These are phyloP conservation scores for Plasmodium gaboni DNA, from an alignment of 169 alveolate species.

Conservation along the genomic window DNA sequence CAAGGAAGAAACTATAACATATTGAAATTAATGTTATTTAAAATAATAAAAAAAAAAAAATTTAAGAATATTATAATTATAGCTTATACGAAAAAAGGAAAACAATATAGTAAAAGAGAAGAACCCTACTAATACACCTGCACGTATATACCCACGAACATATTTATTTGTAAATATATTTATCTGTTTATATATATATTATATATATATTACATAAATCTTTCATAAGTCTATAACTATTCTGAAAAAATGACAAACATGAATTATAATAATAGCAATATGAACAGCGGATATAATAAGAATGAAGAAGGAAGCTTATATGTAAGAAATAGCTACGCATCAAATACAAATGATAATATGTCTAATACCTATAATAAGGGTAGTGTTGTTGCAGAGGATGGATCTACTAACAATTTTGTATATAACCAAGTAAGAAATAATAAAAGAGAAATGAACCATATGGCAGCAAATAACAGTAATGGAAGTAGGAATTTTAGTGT, in stretches of 20 bases:
- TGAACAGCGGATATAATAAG: slow-evolving; percentile 9
- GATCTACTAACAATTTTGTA: slow-evolving; percentile 8
- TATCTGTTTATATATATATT: neutral
- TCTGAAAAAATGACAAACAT: slow-evolving; percentile 5
- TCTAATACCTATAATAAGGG: slow-evolving; percentile 4
- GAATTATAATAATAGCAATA: slow-evolving; percentile 40
- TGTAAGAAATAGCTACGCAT: slow-evolving; percentile 23
- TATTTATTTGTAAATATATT: neutral
- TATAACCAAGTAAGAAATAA: slow-evolving; percentile 34
- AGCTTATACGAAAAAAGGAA: too few species aligned
- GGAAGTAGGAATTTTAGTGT: too few species aligned
- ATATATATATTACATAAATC: too few species aligned
- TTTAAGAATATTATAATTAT: too few species aligned
- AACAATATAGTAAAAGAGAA: too few species aligned
- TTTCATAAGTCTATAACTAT: too few species aligned
- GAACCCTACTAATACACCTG: too few species aligned
- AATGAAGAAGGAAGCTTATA: slow-evolving; percentile 37
- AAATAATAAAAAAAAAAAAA: too few species aligned
- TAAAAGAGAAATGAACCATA: slow-evolving; percentile 22
- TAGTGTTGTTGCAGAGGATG: slow-evolving; percentile 9
- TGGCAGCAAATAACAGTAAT: too few species aligned
- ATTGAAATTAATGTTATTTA: too few species aligned
- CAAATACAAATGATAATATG: slow-evolving; percentile 21
- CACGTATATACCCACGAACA: too few species aligned
- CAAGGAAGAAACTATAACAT: too few species aligned